A percentile compares a stretch with the other conserved stretches of the same genome.
Conservation (phyloP, 2,329 filamentous ascomycete genomes). For the Aspergillus brunneoviolaceus region DNA sequence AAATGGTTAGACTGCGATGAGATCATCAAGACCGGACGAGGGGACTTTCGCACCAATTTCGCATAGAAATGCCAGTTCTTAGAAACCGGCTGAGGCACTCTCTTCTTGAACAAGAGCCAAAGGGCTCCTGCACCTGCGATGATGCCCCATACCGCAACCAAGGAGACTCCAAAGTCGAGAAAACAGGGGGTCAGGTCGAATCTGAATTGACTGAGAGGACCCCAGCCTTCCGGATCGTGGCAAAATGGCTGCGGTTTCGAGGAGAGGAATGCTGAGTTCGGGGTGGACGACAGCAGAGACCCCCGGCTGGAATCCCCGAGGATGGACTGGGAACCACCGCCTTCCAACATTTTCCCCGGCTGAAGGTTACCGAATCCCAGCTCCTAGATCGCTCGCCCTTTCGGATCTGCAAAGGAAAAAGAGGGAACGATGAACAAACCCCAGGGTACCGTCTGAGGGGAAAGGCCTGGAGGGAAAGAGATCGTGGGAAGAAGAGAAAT, state of each 20-base stretch:
- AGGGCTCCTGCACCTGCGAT: constrained; percentile 73
- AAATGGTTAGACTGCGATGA: constrained; percentile 3
- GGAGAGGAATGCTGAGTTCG: constrained; percentile 27
- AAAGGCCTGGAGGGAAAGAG: not conserved
- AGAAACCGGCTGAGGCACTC: constrained; percentile 63
- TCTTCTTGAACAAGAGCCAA: constrained; percentile 74
- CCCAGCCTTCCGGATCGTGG: constrained; percentile 90
- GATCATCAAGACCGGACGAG: not conserved
- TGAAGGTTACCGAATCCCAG: constrained; percentile 20
- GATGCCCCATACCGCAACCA: constrained; percentile 76
- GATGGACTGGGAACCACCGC: constrained; percentile 32
- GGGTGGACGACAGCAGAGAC: constrained; percentile 26
- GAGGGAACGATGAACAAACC: constrained; percentile 9
- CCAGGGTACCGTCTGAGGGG: constrained; percentile 4
- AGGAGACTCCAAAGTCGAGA: constrained; percentile 82
- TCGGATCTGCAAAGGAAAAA: constrained; percentile 16
- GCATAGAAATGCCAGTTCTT: constrained; percentile 92
- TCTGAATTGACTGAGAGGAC: constrained; percentile 78
- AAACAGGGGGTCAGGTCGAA: constrained; percentile 98
- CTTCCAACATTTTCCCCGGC: constrained; percentile 35
- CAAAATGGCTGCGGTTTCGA: constrained; percentile 68
- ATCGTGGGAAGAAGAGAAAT: constrained; percentile 2
- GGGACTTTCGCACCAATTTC: constrained; percentile 68
- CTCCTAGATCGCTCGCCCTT: constrained; percentile 26
- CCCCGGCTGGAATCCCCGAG: constrained; percentile 32